Evolutionary conservation across 345 rosid genomes (phyloP).

Genomic region (Physaria fendleri): DNA sequence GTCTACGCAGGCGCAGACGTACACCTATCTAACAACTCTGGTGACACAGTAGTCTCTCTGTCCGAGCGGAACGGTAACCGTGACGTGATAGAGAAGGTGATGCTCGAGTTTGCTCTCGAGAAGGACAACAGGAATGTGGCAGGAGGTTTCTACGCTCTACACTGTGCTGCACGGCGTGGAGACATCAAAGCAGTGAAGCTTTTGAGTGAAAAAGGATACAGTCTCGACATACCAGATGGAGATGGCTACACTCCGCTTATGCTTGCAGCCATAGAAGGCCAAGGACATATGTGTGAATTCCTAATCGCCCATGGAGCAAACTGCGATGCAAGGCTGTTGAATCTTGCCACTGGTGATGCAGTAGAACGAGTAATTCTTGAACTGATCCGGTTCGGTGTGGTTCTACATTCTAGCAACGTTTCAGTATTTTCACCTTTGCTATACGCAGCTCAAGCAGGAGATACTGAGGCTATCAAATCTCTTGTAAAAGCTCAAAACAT

Average conservation of each 20-base stretch:
- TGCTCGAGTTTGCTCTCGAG: constrained; percentile 89
- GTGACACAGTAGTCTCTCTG: constrained; percentile 66
- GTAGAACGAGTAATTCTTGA: too few relatives aligned
- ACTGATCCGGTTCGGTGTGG: constrained; percentile 45
- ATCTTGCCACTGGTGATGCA: constrained; percentile 49
- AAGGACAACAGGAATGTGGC: constrained; percentile 55
- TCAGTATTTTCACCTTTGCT: constrained; percentile 54
- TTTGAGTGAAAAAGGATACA: constrained; percentile 57
- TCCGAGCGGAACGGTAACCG: constrained; percentile 55
- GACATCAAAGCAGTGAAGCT: constrained; percentile 65
- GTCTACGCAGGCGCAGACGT: constrained; percentile 90
- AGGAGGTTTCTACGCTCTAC: constrained; percentile 84
- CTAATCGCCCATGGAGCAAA: constrained; percentile 58
- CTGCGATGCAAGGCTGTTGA: constrained; percentile 50
- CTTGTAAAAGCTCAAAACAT: constrained; percentile 38
- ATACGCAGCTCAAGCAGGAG: constrained; percentile 64
- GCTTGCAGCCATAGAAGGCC: constrained; percentile 89
- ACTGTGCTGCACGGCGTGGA: constrained; percentile 91
- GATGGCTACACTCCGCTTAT: constrained; percentile 92
- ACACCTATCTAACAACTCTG: constrained; percentile 60
- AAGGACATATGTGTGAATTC: constrained; percentile 50
- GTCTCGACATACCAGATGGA: constrained; percentile 62
- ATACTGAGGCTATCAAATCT: constrained; percentile 51
- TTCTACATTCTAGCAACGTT: constrained; percentile 51
- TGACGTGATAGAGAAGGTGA: constrained; percentile 77